A percentile compares a stretch with the other conserved stretches of the same genome.
phyloP scores from a whole-genome alignment of 2,329 filamentous ascomycete genomes.

The Pseudofabraea citricarpa region DNA sequence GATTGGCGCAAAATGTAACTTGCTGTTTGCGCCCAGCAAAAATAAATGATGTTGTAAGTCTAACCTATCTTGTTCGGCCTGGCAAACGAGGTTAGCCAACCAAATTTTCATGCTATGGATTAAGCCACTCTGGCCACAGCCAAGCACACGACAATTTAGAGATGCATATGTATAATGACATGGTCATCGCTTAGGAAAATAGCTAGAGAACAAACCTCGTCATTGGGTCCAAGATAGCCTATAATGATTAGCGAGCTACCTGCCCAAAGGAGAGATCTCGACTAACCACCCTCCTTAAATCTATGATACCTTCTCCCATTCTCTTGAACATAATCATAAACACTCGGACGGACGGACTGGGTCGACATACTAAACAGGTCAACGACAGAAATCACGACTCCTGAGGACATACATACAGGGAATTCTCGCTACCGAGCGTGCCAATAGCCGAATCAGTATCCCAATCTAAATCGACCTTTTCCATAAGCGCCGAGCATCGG shows the following conservation, averaged over 20 bases:
- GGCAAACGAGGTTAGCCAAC: too few species aligned
- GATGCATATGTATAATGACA: too few species aligned
- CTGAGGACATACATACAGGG: neutral
- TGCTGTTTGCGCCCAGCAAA: neutral
- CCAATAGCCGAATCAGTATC: constrained; percentile 1
- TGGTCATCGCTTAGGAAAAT: too few species aligned
- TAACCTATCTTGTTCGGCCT: constrained; percentile 1
- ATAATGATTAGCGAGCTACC: neutral
- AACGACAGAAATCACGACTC: neutral
- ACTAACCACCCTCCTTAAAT: constrained; percentile 7
- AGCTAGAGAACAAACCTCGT: constrained; percentile 26
- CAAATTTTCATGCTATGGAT: too few species aligned
- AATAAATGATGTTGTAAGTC: constrained; percentile 6
- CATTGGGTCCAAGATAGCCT: constrained; percentile 21
- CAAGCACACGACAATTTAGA: too few species aligned
- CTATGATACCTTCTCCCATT: constrained; percentile 11
- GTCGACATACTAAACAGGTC: constrained; percentile 4
- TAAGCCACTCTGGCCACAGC: too few species aligned
- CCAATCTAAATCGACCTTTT: neutral
- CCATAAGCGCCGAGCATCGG: neutral
- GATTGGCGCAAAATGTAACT: constrained; percentile 3
- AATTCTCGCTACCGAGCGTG: neutral
- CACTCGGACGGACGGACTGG: constrained; percentile 6
- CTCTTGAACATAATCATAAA: constrained; percentile 8
- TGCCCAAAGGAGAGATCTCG: too few species aligned